Evolutionary conservation across 164 flowering plant genomes (phyloP), one percentile per base, ranked within the genome.

Genomic region (Piper longum): DNA sequence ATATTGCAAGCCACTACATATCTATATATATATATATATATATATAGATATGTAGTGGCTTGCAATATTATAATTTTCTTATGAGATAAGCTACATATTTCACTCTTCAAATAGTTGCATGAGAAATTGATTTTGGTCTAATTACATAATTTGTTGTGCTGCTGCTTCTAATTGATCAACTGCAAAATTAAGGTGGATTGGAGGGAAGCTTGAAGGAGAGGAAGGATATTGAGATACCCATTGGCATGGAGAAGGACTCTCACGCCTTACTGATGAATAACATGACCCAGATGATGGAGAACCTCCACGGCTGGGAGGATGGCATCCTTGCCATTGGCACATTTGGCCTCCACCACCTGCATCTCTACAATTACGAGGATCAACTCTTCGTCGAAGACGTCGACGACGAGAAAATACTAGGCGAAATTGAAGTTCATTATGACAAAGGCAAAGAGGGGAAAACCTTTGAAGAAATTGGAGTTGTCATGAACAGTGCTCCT

Each of bases 261-360:
- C 74, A 81, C 45, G 79, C 74, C 0, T 65, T 82, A 51, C 76
- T 59, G 19, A 45, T 75, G 8, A 71, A 77, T 11, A 64, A 79
- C 51, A 80, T 63, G 3, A 65, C 77, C 43, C 79, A 63, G 4
- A 71, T 76, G 4, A 75, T 71, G 5, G 79, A 79, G 18, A 72
- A 72, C 59, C 68, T 82, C 17, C 81, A 80, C 41, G 76, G 77
- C 7, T 85, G 89, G 93, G 76, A 63, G 59, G 79, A 82, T 41
- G 89, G 88, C 54, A 74, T 87, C 59, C 69, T 87, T 5, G 66
- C 86, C 5, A 87, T 87, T 41, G 93, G 93, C 36, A 87, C 93
- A 3, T 77, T 87, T 8, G 93, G 93, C 5, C 74, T 76, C 60
- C 78, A 83, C 56, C 78, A 79, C 4, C 42, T 81, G 18, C n/a